A percentile compares a stretch with the other conserved stretches of the same genome.
Conservation (phyloP, 2,329 filamentous ascomycete genomes). For the Cercospora nicotianae region DNA sequence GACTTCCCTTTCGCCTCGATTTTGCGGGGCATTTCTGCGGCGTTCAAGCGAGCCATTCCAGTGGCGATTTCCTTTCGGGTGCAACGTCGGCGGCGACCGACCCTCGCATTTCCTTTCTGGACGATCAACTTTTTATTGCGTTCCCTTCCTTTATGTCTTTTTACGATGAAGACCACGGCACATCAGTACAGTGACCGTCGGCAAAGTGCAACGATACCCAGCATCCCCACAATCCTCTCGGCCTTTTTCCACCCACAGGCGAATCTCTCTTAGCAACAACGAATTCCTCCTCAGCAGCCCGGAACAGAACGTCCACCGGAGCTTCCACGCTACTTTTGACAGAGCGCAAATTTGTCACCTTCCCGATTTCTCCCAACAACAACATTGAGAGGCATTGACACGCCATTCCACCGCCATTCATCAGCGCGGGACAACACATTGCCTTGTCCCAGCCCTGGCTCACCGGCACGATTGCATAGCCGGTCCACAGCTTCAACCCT, state of each 20-base stretch:
- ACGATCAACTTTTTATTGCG: conserved; percentile 19
- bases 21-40: conserved; percentile 22
- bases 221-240: conserved; percentile 18
- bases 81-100: conserved; percentile 27
- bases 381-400: conserved; percentile 22
- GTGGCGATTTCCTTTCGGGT: conserved; percentile 20
- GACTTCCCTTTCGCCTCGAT: conserved; percentile 17
- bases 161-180: conserved; percentile 24
- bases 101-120: conserved; percentile 16
- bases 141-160: conserved; percentile 27
- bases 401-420: conserved; percentile 29
- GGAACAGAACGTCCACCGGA: conserved; percentile 20
- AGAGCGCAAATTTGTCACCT: conserved; percentile 24
- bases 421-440: conserved; percentile 11
- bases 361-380: conserved; percentile 12
- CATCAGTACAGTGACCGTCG: conserved; percentile 19
- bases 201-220: conserved; percentile 27
- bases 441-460: conserved; percentile 9
- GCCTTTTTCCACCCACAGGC: conserved; percentile 15
- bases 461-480: conserved; percentile 12
- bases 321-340: conserved; percentile 19
- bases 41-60: conserved; percentile 32
- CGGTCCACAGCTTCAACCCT: conserved; percentile 16
- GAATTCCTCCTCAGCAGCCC: conserved; percentile 19
- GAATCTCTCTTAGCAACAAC: conserved; percentile 18